These are phyloP conservation scores for Termitomyces eurrhizus DNA, from an alignment of 768 basidiomycete species.

Conservation along the genomic window DNA sequence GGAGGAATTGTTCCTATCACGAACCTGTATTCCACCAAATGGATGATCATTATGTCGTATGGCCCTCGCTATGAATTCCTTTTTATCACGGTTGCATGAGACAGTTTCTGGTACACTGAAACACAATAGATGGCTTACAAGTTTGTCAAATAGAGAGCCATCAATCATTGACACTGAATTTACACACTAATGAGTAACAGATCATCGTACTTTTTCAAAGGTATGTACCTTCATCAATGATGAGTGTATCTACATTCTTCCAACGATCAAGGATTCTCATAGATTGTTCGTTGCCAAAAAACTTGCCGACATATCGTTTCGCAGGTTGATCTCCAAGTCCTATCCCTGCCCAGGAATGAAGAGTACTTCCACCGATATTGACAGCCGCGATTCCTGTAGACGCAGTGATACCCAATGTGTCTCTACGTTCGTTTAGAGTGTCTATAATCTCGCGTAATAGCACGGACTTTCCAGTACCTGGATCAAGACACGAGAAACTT, in stretches of 20 bases:
- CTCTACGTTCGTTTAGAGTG: constrained; percentile 28
- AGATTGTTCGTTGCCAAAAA: constrained; percentile 37
- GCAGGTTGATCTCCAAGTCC: constrained; percentile 62
- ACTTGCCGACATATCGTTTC: constrained; percentile 50
- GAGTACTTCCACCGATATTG: constrained; percentile 77
- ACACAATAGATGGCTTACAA: constrained; percentile 37
- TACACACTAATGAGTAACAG: background rate
- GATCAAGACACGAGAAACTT: background rate
- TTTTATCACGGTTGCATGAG: constrained; percentile 21
- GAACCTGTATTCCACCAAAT: constrained; percentile 86
- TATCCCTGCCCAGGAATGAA: constrained; percentile 83
- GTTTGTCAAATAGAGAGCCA: constrained; percentile 74
- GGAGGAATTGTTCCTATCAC: background rate
- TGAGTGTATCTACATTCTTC: constrained; percentile 57
- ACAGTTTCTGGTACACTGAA: background rate
- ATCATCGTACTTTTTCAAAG: background rate
- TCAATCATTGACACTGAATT: constrained; percentile 90
- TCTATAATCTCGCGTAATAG: constrained; percentile 71
- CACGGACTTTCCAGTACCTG: constrained; percentile 83
- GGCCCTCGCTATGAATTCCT: constrained; percentile 62
- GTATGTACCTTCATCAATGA: constrained; percentile 80
- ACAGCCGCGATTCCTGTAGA: constrained; percentile 78
- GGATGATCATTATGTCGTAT: constrained; percentile 51
- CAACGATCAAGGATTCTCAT: constrained; percentile 52
- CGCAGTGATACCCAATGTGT: constrained; percentile 68